Base-by-base conservation (phyloP, 306 rosid species). In the Medicago lupulina region DNA sequence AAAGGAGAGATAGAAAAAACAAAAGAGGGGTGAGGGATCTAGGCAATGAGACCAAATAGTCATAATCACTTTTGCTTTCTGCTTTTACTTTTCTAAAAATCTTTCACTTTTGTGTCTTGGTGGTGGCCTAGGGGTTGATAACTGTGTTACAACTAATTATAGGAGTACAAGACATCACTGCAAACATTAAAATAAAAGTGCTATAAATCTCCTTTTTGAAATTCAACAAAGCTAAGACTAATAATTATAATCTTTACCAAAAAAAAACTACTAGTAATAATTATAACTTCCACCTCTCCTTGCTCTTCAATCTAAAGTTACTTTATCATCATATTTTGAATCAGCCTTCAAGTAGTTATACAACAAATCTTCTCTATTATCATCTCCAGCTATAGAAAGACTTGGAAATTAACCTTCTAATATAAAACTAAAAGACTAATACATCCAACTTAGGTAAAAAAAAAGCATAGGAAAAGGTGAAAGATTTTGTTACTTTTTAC, bases 361-460 rank as follows among this genome's bases (percentile, higher is more conserved):
- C 84, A 76, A 70, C 76, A 58, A 50, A 58, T 75, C 76, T 62
- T 59, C 68, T 54, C 44, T 36, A 62, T 47, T 65, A 82, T 90
- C 75, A 66, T 6, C 87, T 90, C 74, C 87, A 76, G 85, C 89
- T 86, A 85, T 89, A 86, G 86, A 88, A 71, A 84, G 68, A 81
- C 86, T 87, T 74, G 19, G 2, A 63, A 44, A 71, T 59, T 78
- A 81, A 82, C 82, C 86, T 83, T 83, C 71, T 78, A 70, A 46
- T 70, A 76, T 47, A 81, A 38, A 49, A 78, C 88, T 74, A 80
- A 70, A 60, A 75, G 58, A 64, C 90, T 84, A 79, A 51, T 78
- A 36, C 71, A 71, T 69, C 58, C 79, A 80, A 88, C 61, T 18
- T 47, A 39, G 79, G 72, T 53, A 23, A 7, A 36, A 17, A 17